phyloP scores from a whole-genome alignment of 208 protist species.

The Leishmania gerbilli region DNA sequence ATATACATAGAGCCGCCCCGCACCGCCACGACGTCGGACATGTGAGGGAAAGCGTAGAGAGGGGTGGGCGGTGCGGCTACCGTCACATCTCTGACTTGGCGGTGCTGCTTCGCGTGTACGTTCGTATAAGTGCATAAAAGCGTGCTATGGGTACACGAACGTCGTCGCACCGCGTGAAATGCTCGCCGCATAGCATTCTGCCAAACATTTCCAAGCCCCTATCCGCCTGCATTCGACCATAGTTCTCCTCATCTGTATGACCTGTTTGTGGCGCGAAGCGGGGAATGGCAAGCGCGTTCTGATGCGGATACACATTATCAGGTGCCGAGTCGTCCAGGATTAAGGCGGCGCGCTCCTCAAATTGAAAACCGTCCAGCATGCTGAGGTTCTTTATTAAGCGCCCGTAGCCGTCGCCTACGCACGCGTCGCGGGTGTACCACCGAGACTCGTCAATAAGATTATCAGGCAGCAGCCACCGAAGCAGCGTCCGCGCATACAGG shows the following conservation, averaged over 20 bases:
- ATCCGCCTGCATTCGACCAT: conserved; percentile 29
- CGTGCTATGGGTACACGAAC: conserved; percentile 38
- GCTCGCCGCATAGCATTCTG: conserved; percentile 35
- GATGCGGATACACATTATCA: conserved; percentile 46
- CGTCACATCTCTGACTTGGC: conserved; percentile 10
- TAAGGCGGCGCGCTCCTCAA: conserved; percentile 40
- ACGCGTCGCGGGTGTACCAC: conserved; percentile 62
- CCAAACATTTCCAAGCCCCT: conserved; percentile 37
- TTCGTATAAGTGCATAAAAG: conserved; percentile 32
- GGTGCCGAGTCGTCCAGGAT: conserved; percentile 75
- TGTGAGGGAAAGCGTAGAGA: background rate
- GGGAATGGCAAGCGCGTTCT: conserved; percentile 67
- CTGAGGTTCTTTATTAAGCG: conserved; percentile 59
- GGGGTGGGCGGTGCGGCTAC: background rate
- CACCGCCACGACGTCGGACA: background rate
- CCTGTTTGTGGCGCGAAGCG: conserved; percentile 52
- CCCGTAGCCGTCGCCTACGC: conserved; percentile 29
- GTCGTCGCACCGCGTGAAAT: conserved; percentile 39
- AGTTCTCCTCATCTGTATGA: conserved; percentile 32
- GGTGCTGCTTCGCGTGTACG: conserved; percentile 9
- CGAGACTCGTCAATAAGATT: conserved; percentile 33
- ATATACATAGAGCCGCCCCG: conserved; percentile 5
- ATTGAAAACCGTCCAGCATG: conserved; percentile 32
- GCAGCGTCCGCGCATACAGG: conserved; percentile 63
- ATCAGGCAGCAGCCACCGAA: conserved; percentile 46